phyloP scores from a whole-genome alignment of 768 basidiomycete genomes.

The Tulasnella sp. region DNA sequence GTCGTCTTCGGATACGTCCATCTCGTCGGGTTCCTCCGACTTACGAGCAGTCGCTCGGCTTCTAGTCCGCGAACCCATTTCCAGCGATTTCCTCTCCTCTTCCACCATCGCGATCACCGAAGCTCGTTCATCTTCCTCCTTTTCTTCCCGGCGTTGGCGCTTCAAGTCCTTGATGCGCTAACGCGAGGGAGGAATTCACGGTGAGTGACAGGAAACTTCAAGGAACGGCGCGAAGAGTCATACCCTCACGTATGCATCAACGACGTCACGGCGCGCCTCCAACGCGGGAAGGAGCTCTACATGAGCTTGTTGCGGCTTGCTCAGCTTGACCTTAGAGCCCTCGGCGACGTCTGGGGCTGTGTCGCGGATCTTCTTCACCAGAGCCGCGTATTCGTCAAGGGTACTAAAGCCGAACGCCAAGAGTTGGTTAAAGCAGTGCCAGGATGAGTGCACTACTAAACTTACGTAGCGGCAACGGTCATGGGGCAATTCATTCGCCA shows the following conservation, averaged over 20 bases:
- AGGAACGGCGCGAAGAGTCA: background rate
- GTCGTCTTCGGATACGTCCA: background rate
- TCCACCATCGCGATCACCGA: background rate
- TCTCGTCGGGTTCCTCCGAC: background rate
- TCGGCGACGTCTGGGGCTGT: slow-evolving; percentile 42
- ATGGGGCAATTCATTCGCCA: slow-evolving; percentile 76
- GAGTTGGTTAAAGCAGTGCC: background rate
- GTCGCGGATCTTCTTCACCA: slow-evolving; percentile 52
- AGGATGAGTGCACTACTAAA: background rate
- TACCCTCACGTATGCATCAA: background rate
- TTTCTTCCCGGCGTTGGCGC: background rate
- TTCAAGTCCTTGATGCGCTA: background rate
- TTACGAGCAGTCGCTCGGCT: background rate
- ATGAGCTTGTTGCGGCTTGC: slow-evolving; percentile 5
- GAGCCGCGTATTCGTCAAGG: slow-evolving; percentile 61
- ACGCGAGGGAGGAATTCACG: background rate
- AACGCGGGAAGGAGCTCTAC: background rate
- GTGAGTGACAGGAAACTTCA: background rate
- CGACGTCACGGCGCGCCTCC: background rate
- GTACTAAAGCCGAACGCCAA: slow-evolving; percentile 41
- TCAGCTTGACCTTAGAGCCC: background rate
- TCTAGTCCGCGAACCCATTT: slow-evolving; percentile 17
- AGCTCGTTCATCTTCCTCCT: background rate
- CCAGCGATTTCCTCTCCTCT: background rate
- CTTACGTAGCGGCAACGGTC: slow-evolving; percentile 17